Percentiles rank a stretch among this genome's conserved stretches.
phyloP scores from a whole-genome alignment of 1,284 basidiomycete species.

The Microbotryum violaceum region DNA sequence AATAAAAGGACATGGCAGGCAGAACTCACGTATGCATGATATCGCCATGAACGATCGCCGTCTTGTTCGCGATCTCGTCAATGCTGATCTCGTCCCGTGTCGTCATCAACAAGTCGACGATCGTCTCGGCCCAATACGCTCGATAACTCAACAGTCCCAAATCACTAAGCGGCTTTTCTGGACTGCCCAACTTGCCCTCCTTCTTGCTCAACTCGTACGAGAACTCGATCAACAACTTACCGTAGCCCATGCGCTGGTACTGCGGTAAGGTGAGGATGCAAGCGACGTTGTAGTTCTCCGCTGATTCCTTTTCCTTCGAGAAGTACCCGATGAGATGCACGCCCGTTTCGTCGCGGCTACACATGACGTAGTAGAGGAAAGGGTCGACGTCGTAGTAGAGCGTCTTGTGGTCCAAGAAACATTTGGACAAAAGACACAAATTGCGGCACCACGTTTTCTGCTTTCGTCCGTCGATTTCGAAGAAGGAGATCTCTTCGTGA shows the following conservation, averaged over 20 bases:
- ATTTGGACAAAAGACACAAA: conserved; percentile 91
- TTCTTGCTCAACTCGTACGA: conserved; percentile 96
- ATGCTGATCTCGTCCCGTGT: conserved; percentile 67
- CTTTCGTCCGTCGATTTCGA: conserved; percentile 94
- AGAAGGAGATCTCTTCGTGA: conserved; percentile 91
- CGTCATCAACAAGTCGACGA: conserved; percentile 75
- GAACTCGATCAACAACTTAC: conserved; percentile 93
- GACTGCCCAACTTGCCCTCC: conserved; percentile 89
- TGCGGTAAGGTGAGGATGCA: conserved; percentile 98
- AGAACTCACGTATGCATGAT: conserved; percentile 89
- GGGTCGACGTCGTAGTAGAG: conserved; percentile 99
- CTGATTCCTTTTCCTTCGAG: conserved; percentile 97
- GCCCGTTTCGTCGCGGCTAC: conserved; percentile 77
- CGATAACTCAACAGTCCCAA: conserved; percentile 87
- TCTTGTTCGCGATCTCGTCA: conserved; percentile 94
- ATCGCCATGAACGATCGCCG: conserved; percentile 92
- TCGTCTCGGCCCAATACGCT: conserved; percentile 96
- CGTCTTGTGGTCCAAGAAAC: conserved; percentile 99
- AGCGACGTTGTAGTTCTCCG: conserved; percentile 97
- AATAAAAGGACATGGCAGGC: neutral
- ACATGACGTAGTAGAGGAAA: conserved; percentile 98
- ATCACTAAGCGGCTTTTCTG: conserved; percentile 95
- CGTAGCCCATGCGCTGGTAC: conserved; percentile 92
- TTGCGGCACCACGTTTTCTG: conserved; percentile 97
- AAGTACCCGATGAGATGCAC: conserved; percentile 97